A percentile compares a stretch with the other conserved stretches of the same genome.
These are phyloP conservation scores for Taiozyma onychis DNA, from an alignment of 1,139 yeast genomes.

Conservation along the genomic window DNA sequence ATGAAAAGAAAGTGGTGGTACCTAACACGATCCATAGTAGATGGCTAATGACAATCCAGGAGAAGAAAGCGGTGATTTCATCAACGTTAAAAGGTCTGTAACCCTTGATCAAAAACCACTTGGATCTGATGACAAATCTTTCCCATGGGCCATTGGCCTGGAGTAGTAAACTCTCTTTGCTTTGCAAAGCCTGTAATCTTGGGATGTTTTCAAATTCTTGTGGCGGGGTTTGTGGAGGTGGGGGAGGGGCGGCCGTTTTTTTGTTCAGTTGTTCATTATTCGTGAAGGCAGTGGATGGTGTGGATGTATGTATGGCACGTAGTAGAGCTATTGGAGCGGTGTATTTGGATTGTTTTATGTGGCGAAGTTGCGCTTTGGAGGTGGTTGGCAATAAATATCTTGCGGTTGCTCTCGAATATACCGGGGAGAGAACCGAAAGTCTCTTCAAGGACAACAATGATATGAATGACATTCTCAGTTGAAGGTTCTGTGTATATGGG, in stretches of 20 bases:
- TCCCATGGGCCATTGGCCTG: slow-evolving; percentile 40
- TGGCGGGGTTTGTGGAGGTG: slow-evolving; percentile 1
- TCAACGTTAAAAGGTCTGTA: slow-evolving; percentile 47
- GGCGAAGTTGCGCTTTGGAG: background rate
- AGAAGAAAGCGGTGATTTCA: slow-evolving; percentile 53
- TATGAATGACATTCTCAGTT: background rate
- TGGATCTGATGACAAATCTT: slow-evolving; percentile 43
- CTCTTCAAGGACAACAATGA: background rate
- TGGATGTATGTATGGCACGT: background rate
- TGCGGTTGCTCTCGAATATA: background rate
- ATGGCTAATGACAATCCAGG: slow-evolving; percentile 51
- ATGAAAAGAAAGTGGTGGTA: slow-evolving; percentile 58
- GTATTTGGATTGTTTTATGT: background rate
- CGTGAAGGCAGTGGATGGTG: background rate
- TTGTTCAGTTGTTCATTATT: background rate
- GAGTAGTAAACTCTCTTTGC: slow-evolving; percentile 34
- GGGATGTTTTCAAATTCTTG: background rate
- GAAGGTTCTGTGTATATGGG: background rate
- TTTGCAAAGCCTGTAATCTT: slow-evolving; percentile 5
- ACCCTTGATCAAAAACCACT: slow-evolving; percentile 52
- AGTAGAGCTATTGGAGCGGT: background rate
- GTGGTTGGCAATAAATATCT: background rate
- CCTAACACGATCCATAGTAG: slow-evolving; percentile 56
- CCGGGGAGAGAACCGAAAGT: background rate
- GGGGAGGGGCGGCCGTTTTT: background rate